phyloP scores from a whole-genome alignment of 352 stramenopile species.

The Pythium utonaiense region DNA sequence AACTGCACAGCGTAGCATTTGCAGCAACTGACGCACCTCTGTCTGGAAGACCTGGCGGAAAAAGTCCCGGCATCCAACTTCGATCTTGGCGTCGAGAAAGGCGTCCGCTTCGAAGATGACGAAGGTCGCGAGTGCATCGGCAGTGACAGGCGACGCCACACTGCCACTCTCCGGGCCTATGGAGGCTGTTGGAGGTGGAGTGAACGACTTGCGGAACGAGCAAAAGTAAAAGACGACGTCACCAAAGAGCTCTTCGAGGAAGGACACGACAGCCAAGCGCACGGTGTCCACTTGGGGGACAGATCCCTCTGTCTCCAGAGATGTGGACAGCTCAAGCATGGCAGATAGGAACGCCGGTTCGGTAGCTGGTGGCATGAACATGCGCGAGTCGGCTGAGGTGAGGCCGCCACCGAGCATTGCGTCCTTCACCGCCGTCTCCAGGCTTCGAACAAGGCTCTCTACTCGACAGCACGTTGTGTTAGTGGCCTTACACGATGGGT shows the following conservation, averaged over 20 bases:
- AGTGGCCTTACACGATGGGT: too few relatives aligned
- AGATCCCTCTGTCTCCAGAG: neutral
- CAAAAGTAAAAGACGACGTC: constrained; percentile 61
- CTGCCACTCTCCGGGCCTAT: neutral
- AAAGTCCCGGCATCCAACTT: constrained; percentile 73
- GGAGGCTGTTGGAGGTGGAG: neutral
- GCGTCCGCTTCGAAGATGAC: constrained; percentile 62
- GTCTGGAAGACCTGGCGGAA: constrained; percentile 77
- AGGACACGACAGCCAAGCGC: constrained; percentile 44
- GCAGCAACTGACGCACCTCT: constrained; percentile 30
- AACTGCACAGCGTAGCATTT: too few relatives aligned
- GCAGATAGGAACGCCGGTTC: constrained; percentile 26
- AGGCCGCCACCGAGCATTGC: constrained; percentile 37
- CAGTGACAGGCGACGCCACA: neutral
- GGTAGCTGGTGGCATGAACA: constrained; percentile 35
- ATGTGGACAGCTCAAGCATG: constrained; percentile 17
- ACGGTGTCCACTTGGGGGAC: constrained; percentile 19
- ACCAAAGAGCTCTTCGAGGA: constrained; percentile 63
- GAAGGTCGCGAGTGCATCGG: constrained; percentile 23
- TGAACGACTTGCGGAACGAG: constrained; percentile 46
- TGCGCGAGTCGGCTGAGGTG: constrained; percentile 39
- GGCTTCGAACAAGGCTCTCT: constrained; percentile 51
- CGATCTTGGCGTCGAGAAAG: constrained; percentile 57
- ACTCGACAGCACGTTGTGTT: neutral
- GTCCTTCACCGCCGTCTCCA: constrained; percentile 43